phyloP scores from a whole-genome alignment of 345 rosid genomes.

The Physaria fendleri region DNA sequence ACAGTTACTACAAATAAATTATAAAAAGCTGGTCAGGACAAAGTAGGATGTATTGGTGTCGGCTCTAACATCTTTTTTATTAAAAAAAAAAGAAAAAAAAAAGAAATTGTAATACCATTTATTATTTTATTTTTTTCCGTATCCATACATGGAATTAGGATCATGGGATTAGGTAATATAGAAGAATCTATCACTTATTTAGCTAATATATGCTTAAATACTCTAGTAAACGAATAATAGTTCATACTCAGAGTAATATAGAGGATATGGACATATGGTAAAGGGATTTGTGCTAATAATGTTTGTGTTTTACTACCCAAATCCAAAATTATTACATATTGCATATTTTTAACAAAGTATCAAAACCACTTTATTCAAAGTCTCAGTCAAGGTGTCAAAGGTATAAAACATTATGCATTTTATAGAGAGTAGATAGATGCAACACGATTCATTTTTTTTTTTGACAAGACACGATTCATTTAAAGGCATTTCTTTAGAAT shows the following conservation, averaged over 20 bases:
- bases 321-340: not conserved
- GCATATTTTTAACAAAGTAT: not conserved
- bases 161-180: not conserved
- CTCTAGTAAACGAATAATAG: not conserved
- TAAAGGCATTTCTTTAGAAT: conserved; percentile 5
- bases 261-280: not conserved
- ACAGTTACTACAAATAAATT: no score
- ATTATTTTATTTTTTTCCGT: not conserved
- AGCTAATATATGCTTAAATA: not conserved
- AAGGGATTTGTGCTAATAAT: not conserved
- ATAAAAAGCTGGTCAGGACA: no score
- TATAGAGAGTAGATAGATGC: not conserved
- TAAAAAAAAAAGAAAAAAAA: no score
- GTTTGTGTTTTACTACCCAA: not conserved
- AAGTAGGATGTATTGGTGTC: no score
- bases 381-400: conserved; percentile 9
- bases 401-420: not conserved
- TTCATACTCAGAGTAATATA: not conserved
- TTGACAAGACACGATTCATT: conserved; percentile 12
- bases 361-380: conserved; percentile 18
- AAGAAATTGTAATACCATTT: not conserved
- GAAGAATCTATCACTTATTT: not conserved
- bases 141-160: not conserved
- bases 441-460: conserved; percentile 8
- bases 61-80: no score